Percentiles rank a stretch among this genome's conserved stretches.
These are phyloP conservation scores for Candida yuanshanica DNA, from an alignment of 805 yeast genomes.

Conservation along the genomic window DNA sequence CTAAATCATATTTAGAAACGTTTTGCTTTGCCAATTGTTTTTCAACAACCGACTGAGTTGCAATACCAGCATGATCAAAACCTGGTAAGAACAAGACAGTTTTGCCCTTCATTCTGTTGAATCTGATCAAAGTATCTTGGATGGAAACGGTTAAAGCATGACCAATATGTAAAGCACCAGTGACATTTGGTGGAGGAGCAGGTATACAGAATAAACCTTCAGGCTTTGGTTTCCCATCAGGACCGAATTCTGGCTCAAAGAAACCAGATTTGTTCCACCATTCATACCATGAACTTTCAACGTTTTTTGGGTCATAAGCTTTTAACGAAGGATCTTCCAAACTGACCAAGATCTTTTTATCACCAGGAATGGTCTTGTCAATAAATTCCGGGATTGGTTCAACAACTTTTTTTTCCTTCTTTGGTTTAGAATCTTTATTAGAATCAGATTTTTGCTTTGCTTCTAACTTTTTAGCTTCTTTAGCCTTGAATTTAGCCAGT, in stretches of 20 bases:
- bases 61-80: conserved; percentile 98
- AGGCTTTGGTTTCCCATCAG: conserved; percentile 69
- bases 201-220: conserved; percentile 88
- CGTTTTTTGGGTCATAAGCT: conserved; percentile 88
- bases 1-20: conserved; percentile 90
- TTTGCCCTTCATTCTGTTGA: conserved; percentile 95
- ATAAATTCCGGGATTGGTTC: conserved; percentile 81
- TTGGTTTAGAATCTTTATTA: conserved; percentile 46
- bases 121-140: conserved; percentile 90
- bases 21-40: conserved; percentile 80
- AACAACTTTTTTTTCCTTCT: conserved; percentile 61
- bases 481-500: conserved; percentile 80
- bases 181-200: conserved; percentile 99
- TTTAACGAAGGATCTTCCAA: conserved; percentile 91
- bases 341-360: conserved; percentile 81
- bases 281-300: conserved; percentile 94
- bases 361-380: conserved; percentile 82
- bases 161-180: conserved; percentile 98
- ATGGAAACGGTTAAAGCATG: conserved; percentile 94
- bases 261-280: conserved; percentile 94
- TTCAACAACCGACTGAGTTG: conserved; percentile 97
- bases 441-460: conserved; percentile 33
- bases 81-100: conserved; percentile 93
- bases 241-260: conserved; percentile 80
- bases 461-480: conserved; percentile 66